Evolutionary conservation across 2,329 filamentous ascomycete genomes (phyloP).

Genomic region (Aquanectria penicillioides): DNA sequence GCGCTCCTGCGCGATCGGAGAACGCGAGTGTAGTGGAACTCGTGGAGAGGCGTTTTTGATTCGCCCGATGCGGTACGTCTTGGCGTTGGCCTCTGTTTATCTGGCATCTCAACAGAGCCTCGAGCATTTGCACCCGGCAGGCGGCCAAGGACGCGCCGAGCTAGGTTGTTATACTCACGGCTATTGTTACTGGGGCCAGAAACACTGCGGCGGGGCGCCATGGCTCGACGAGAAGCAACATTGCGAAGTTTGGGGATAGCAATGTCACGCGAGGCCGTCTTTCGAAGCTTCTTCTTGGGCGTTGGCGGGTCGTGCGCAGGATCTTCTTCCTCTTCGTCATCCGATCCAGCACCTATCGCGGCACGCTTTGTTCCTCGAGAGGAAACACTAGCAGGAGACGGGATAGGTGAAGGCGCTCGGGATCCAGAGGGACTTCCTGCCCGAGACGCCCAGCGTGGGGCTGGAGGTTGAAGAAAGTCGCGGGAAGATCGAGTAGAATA

Average conservation of each 20-base stretch:
- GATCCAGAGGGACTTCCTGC: slow-evolving; percentile 35
- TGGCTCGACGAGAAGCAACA: slow-evolving; percentile 38
- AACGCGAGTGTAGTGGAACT: slow-evolving; percentile 36
- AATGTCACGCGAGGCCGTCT: slow-evolving; percentile 59
- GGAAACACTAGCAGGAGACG: slow-evolving; percentile 47
- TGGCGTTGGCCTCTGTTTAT: slow-evolving; percentile 27
- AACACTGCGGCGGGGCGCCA: slow-evolving; percentile 41
- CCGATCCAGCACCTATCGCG: slow-evolving; percentile 48
- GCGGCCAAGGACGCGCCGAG: slow-evolving; percentile 39
- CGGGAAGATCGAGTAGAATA: slow-evolving; percentile 26
- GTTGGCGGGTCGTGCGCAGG: slow-evolving; percentile 35
- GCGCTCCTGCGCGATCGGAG: slow-evolving; percentile 39
- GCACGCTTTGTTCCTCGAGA: slow-evolving; percentile 63
- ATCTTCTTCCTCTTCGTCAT: slow-evolving; percentile 45
- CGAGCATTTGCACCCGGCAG: slow-evolving; percentile 33
- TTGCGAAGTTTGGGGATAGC: slow-evolving; percentile 47
- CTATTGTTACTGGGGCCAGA: slow-evolving; percentile 35
- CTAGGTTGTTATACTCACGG: slow-evolving; percentile 38
- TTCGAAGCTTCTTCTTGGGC: slow-evolving; percentile 63
- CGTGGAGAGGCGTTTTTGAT: slow-evolving; percentile 28
- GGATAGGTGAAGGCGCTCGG: slow-evolving; percentile 36
- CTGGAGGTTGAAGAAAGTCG: slow-evolving; percentile 30
- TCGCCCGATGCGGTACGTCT: slow-evolving; percentile 32
- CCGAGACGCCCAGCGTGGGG: slow-evolving; percentile 42
- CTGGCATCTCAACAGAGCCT: slow-evolving; percentile 28